Base-by-base conservation (phyloP, 768 basidiomycete species). In the Termitomyces sp. region DNA sequence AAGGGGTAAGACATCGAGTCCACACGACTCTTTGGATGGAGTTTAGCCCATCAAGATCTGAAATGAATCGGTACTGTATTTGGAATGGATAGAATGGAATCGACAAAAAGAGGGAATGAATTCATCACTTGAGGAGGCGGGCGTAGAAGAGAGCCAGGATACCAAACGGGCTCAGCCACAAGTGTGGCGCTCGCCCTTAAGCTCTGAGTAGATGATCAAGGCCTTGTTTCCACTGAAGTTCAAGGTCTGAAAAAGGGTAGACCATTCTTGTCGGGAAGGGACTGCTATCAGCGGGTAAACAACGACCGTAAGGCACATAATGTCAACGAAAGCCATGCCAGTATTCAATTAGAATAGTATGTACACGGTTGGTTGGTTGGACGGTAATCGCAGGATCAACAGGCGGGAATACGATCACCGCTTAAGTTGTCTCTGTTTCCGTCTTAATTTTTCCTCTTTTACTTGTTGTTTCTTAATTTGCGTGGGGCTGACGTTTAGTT, bases 401-500 rank as follows among this genome's bases (percentile, higher is more conserved):
- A 1, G 18, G 9, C 47, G 13, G 15, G 27, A 22, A 31, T 18
- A 65, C 16, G 24, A 59, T 63, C 56, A 63, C 54, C 62, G 62
- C 50, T 69, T 70, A 34, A 67, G 60, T 54, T 72, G 66, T 65
- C 72, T 78, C 39, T 69, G 57, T 65, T 72, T 71, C 58, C 78
- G 64, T 61, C 66, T 76, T 69, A 68, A 63, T 63, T 78, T 77
- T 63, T 76, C 76, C 66, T 78, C 75, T 61, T 67, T 56, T 27
- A 74, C 58, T 57, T 69, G 65, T 62, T 73, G 74, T 70, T 91
- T 92, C 74, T 82, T 88, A 66, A 82, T 76, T 73, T 91, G 89
- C 30, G 89, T 91, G 53, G 78, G 73, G 66, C 90, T 91, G 51
- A 91, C 69, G 52, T 80, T 80, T 24, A 71, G 78, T 39, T 87